Conservation (phyloP, 1,139 yeast species). For the Sugiyamaella sp. region DNA sequence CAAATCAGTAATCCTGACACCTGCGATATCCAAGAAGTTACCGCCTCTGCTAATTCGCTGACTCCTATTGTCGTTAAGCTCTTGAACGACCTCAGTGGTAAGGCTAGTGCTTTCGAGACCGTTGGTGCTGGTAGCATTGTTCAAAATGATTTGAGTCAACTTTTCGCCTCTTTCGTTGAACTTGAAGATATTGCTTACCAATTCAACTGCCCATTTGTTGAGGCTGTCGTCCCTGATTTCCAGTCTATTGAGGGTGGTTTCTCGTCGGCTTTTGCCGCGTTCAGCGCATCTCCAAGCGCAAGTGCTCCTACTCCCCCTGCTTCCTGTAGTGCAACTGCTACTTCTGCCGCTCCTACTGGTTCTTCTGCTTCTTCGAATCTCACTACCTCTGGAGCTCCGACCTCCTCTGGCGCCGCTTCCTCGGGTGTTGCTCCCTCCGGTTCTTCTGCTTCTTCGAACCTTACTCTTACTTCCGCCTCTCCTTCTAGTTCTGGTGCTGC, state of each 20-base stretch:
- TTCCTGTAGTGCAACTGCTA: slow-evolving; percentile 3
- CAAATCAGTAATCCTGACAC: not conserved
- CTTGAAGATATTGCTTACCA: slow-evolving; percentile 21
- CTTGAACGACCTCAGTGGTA: slow-evolving; percentile 21
- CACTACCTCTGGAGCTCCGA: slow-evolving; percentile 10
- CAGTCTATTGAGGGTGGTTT: slow-evolving; percentile 24
- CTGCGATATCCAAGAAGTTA: slow-evolving; percentile 10
- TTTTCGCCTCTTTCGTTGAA: slow-evolving; percentile 18
- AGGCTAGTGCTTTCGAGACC: slow-evolving; percentile 23
- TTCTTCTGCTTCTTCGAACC: slow-evolving; percentile 3
- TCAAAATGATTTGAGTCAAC: slow-evolving; percentile 21
- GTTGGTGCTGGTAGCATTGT: slow-evolving; percentile 26
- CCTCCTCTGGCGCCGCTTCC: not conserved
- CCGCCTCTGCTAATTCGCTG: slow-evolving; percentile 9
- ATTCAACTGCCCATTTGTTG: not conserved
- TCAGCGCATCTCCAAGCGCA: slow-evolving; percentile 15
- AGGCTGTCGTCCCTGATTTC: slow-evolving; percentile 15
- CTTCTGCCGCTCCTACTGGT: slow-evolving; percentile 9
- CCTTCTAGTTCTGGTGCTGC: not conserved
- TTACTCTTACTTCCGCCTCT: not conserved
- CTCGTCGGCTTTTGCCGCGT: slow-evolving; percentile 14
- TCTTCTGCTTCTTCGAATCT: slow-evolving; percentile 14
- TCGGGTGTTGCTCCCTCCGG: not conserved
- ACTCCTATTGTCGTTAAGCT: slow-evolving; percentile 21
- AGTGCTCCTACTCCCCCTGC: slow-evolving; percentile 19